These are phyloP conservation scores for Kwoniella europaea DNA, from an alignment of 768 basidiomycete genomes.

Conservation along the genomic window DNA sequence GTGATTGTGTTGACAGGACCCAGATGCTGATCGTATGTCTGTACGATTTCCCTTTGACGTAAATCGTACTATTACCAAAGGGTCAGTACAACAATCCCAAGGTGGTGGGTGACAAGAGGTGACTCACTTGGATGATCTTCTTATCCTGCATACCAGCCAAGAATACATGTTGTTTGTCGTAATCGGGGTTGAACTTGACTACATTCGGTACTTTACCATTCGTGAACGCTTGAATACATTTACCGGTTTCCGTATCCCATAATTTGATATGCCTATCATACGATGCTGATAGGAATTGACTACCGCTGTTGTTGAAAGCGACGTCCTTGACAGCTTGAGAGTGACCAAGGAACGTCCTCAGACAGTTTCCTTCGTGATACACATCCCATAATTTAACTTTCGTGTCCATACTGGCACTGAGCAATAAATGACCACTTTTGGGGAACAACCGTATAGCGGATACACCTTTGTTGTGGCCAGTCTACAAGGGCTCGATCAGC, in stretches of 20 bases:
- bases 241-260: constrained; percentile 98
- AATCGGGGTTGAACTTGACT: constrained; percentile 91
- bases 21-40: constrained; percentile 98
- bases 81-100: background rate
- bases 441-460: constrained; percentile 94
- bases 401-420: constrained; percentile 96
- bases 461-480: constrained; percentile 94
- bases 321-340: constrained; percentile 95
- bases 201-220: constrained; percentile 98
- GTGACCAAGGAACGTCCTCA: constrained; percentile 97
- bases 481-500: constrained; percentile 55
- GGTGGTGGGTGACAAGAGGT: background rate
- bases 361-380: constrained; percentile 93
- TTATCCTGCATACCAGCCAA: constrained; percentile 99
- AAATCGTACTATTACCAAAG: constrained; percentile 79
- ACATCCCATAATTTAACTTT: constrained; percentile 99
- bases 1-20: constrained; percentile 99
- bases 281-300: constrained; percentile 83
- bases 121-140: constrained; percentile 91
- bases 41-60: constrained; percentile 89
- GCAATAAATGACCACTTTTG: constrained; percentile 84
- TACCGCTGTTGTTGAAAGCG: constrained; percentile 91
- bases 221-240: constrained; percentile 93
- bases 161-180: constrained; percentile 94
- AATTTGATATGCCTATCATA: constrained; percentile 98